Conservation (phyloP, 495 filamentous ascomycete genomes). For the Trichoderma virens region DNA sequence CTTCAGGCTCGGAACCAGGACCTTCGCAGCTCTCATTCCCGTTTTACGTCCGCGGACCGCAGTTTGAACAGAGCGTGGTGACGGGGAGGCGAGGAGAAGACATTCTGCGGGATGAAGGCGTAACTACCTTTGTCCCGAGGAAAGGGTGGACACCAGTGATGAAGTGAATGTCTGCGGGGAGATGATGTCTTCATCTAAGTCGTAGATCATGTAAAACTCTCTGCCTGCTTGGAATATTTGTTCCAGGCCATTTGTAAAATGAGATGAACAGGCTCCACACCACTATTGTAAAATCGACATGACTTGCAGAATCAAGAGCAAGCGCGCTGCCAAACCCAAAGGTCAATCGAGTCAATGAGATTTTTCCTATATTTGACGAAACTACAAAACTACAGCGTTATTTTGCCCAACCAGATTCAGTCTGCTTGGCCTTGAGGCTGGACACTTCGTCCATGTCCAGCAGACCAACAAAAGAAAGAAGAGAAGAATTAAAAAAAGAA, state of each 20-base stretch:
- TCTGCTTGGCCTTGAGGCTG: too few relatives aligned
- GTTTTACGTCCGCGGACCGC: constrained; percentile 51
- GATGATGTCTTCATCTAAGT: background rate
- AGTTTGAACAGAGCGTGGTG: constrained; percentile 53
- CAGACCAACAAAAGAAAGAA: too few relatives aligned
- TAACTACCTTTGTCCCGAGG: constrained; percentile 44
- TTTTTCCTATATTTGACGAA: too few relatives aligned
- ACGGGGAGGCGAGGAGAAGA: constrained; percentile 51
- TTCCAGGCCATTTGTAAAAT: background rate
- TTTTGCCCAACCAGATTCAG: too few relatives aligned
- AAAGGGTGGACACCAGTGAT: constrained; percentile 51
- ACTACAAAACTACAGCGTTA: too few relatives aligned
- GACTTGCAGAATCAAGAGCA: too few relatives aligned
- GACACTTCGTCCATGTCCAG: too few relatives aligned
- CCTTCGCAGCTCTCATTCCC: constrained; percentile 33
- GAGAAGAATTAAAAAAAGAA: background rate
- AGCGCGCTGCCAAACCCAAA: too few relatives aligned
- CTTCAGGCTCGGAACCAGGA: constrained; percentile 10
- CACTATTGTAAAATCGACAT: too few relatives aligned
- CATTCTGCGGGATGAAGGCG: constrained; percentile 51
- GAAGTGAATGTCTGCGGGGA: constrained; percentile 25
- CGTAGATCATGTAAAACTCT: background rate
- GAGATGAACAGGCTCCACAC: too few relatives aligned
- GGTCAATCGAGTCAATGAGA: too few relatives aligned
- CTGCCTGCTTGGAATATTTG: background rate